Evolutionary conservation across 345 rosid species (phyloP), one percentile per base, ranked within the genome.

Genomic region (Salix exigua): DNA sequence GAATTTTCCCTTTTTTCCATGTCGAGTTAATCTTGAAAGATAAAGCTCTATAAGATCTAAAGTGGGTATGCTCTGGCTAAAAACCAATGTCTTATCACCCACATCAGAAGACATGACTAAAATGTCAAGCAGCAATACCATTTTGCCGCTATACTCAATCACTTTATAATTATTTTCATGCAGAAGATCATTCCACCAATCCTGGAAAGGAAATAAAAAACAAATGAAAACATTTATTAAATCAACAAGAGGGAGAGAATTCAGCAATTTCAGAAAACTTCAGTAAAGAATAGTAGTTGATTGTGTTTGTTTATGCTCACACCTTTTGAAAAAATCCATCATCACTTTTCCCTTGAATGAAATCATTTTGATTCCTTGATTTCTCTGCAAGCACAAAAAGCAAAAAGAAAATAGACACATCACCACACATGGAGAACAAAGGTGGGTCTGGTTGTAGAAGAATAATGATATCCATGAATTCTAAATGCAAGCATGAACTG

Each of bases 21-120:
- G 91, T 66, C 97, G 94, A 77, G 91, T 82, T 73, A 94, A 82
- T 84, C 86, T 89, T 80, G 99, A 91, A 79, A 96, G 91, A 83
- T 92, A 92, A 72, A 92, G 84, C 83, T 96, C 97, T 80, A 96
- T 94, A 81, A 96, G 97, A 89, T 96, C 99, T 79, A 96, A 79
- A 14, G 99, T 96, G 65, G 97, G 99, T 76, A 96, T 94, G 83
- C 98, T 96, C 87, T 96, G 99, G 89, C 97, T 94, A 83, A 96
- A 96, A 84, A 96, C 91, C 79, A 96, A 91, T 40, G 88, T 89
- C 88, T 96, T 96, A 77, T 96, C 99, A 71, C 88, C 96, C 78
- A 88, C 89, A 73, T 86, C 83, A 58, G 97, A 89, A 84, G 88
- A 88, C 90, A 85, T 88, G 74, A 88, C 88, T 78, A 96, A 79